These are phyloP conservation scores for Houttuynia cordata DNA, from an alignment of 164 flowering plant species.

Conservation along the genomic window DNA sequence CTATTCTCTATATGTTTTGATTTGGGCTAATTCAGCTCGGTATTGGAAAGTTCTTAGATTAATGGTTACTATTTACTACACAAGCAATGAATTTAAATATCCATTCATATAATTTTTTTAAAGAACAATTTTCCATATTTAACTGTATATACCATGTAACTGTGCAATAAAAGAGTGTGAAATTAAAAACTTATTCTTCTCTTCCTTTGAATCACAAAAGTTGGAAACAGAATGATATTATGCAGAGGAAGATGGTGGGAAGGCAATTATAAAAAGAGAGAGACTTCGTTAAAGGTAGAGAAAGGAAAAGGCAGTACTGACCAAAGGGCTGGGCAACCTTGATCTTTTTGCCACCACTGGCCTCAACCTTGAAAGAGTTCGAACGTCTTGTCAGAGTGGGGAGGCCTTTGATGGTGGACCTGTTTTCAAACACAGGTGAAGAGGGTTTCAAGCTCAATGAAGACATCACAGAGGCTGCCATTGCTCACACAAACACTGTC, in stretches of 20 bases:
- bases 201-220: too few relatives aligned
- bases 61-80: too few relatives aligned
- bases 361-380: slow-evolving; percentile 31
- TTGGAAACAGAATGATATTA: too few relatives aligned
- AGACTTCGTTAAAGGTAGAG: too few relatives aligned
- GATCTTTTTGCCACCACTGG: slow-evolving; percentile 62
- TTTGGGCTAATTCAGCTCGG: too few relatives aligned
- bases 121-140: neutral
- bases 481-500: slow-evolving; percentile 7
- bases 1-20: too few relatives aligned
- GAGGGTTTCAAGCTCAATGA: slow-evolving; percentile 43
- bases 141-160: neutral
- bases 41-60: neutral
- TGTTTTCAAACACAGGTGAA: slow-evolving; percentile 23
- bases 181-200: too few relatives aligned
- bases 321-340: slow-evolving; percentile 78
- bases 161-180: neutral
- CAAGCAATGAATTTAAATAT: too few relatives aligned
- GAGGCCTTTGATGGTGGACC: slow-evolving; percentile 28
- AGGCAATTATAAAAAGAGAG: too few relatives aligned
- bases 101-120: too few relatives aligned
- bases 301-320: slow-evolving; percentile 9
- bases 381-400: slow-evolving; percentile 39
- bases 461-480: slow-evolving; percentile 47
- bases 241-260: neutral